Conservation (phyloP, 164 flowering plant genomes). For the Vitis rotundifolia region DNA sequence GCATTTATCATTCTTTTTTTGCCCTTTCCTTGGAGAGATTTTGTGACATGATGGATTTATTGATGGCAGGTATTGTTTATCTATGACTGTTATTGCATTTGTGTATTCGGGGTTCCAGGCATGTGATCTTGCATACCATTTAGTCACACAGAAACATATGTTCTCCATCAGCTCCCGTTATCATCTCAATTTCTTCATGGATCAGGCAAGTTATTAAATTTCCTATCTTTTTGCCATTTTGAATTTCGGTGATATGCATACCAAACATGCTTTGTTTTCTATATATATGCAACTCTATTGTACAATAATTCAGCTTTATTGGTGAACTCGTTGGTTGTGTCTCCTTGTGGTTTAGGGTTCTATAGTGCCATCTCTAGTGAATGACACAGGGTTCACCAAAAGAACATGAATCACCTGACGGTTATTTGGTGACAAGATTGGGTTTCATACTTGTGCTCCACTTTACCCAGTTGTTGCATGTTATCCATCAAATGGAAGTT, state of each 20-base stretch:
- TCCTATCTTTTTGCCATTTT: neutral
- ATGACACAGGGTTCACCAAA: neutral
- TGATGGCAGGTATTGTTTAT: conserved; percentile 70
- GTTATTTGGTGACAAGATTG: neutral
- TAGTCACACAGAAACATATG: conserved; percentile 49
- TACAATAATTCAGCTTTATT: neutral
- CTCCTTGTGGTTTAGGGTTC: neutral
- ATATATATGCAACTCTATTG: neutral
- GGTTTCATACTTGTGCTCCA: too few relatives aligned
- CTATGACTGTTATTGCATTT: conserved; percentile 70
- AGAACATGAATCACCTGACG: neutral
- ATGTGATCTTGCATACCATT: conserved; percentile 47
- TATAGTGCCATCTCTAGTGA: neutral
- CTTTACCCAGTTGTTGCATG: too few relatives aligned
- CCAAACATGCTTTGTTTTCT: neutral
- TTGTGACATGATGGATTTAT: neutral
- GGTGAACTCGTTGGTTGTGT: neutral
- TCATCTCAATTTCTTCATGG: conserved; percentile 73
- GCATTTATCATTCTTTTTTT: neutral
- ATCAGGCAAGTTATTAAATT: conserved; percentile 62
- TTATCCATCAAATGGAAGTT: too few relatives aligned
- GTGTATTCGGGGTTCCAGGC: conserved; percentile 84
- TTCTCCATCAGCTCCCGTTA: conserved; percentile 45
- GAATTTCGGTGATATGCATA: neutral
- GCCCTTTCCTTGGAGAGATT: neutral